Evolutionary conservation across 352 stramenopile genomes (phyloP), one percentile per base, ranked within the genome.

Genomic region (Phytopythium ostracodes): DNA sequence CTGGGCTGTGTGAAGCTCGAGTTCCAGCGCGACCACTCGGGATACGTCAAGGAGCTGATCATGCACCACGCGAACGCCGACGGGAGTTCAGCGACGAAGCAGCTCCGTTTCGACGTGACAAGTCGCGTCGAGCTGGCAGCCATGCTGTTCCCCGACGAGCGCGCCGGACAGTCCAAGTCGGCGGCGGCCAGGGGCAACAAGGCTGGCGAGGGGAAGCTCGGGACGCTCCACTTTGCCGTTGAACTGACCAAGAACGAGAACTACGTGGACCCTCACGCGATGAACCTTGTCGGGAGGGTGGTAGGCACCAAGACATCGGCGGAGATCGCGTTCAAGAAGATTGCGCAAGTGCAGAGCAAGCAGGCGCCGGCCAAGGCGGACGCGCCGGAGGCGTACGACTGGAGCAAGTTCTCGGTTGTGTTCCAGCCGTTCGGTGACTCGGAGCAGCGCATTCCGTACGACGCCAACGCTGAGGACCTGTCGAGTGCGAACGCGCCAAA

Each of bases 181-280:
- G 64, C 67, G 1, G 68, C 61, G 22, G 76, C 71, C 0, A 70
- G 65, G 17, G 66, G 67, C 11, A 89, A 86, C 43, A 72, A 79
- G n/a, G 62, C 74, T 18, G 44, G 50, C 0, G 79, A 89, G 59
- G 82, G 82, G 7, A 63, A 74, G 2, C 75, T 91, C 0, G 82
- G 82, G 6, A 80, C 72, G 43, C 68, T 91, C 4, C 70, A 70
- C 7, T 85, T 91, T 36, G 42, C 59, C 11, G 57, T 91, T 9
- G 72, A 89, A 60, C 51, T 91, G 0, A 65, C 68, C n/a, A 68
- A 77, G 25, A 87, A 89, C 56, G 80, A 91, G 15, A 87, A 84
- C 51, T 88, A 74, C 25, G 60, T 81, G 10, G 71, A 86, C 55
- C 64, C 66, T 1, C 67, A 35, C 15, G 55, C 59, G 7, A 20